These are phyloP conservation scores for Pisolithus orientalis DNA, from an alignment of 768 basidiomycete species.

Conservation along the genomic window DNA sequence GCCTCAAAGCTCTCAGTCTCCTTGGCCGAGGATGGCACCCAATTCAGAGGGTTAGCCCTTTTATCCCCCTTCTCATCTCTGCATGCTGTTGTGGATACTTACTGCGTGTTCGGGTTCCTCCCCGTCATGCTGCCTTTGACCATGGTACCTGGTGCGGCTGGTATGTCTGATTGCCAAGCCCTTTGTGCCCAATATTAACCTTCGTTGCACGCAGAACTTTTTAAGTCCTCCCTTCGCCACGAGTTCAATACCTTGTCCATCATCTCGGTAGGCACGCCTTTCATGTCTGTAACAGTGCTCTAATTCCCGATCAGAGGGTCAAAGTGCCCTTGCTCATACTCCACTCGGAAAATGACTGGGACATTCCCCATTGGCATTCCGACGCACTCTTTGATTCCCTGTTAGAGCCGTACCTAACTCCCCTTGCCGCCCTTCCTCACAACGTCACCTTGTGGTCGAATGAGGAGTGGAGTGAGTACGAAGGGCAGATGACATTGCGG, in stretches of 20 bases:
- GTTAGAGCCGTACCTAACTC: conserved; percentile 56
- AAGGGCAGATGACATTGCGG: conserved; percentile 35
- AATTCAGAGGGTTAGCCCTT: conserved; percentile 44
- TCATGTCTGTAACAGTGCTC: too few species aligned
- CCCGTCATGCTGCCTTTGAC: conserved; percentile 70
- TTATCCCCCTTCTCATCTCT: conserved; percentile 56
- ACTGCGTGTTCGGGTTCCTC: conserved; percentile 55
- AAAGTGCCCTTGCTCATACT: conserved; percentile 64
- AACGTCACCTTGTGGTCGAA: conserved; percentile 22
- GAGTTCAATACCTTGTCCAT: conserved; percentile 59
- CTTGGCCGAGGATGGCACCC: conserved; percentile 38
- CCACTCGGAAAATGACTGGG: conserved; percentile 70
- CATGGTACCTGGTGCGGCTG: conserved; percentile 51
- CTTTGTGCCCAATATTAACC: neutral
- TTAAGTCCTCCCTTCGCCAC: conserved; percentile 49
- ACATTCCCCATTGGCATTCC: conserved; percentile 70
- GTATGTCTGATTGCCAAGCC: conserved; percentile 36
- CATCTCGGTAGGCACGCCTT: conserved; percentile 42
- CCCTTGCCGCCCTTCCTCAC: conserved; percentile 32
- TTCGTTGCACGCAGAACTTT: conserved; percentile 35
- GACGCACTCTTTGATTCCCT: conserved; percentile 61
- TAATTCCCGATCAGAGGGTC: conserved; percentile 42
- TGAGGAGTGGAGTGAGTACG: conserved; percentile 42
- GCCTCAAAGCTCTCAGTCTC: conserved; percentile 42
- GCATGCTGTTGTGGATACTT: conserved; percentile 57